Conservation (phyloP, 2,329 filamentous ascomycete species). For the Aspergillus sp. region DNA sequence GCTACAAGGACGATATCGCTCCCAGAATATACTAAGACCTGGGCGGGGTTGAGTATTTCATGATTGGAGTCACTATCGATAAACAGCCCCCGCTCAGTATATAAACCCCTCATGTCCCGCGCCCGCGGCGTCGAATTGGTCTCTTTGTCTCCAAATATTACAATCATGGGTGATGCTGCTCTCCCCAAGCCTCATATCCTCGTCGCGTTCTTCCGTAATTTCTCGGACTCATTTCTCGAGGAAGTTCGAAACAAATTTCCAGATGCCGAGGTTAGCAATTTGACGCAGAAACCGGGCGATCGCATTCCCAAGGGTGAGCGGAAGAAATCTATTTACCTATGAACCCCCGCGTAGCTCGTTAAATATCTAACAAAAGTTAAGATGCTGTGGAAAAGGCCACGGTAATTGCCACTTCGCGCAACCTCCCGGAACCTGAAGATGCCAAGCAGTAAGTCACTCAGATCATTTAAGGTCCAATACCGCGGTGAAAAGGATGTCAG, state of each 20-base stretch:
- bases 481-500: neutral
- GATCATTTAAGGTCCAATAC: neutral
- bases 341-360: neutral
- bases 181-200: constrained; percentile 22
- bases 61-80: neutral
- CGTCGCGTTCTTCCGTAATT: constrained; percentile 17
- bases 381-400: constrained; percentile 26
- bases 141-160: neutral
- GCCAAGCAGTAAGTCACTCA: constrained; percentile 22
- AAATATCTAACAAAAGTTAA: constrained; percentile 1
- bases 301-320: constrained; percentile 25
- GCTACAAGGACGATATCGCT: neutral
- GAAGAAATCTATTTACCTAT: neutral
- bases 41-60: neutral
- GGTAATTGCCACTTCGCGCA: constrained; percentile 25
- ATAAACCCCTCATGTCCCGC: neutral
- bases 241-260: constrained; percentile 24
- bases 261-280: constrained; percentile 20
- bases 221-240: constrained; percentile 19
- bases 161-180: constrained; percentile 25
- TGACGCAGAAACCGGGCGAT: constrained; percentile 12
- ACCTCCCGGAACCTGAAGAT: constrained; percentile 29
- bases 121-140: neutral
- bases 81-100: neutral
- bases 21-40: neutral